phyloP scores from a whole-genome alignment of 2,329 filamentous ascomycete species.

The Fusarium penzigii region DNA sequence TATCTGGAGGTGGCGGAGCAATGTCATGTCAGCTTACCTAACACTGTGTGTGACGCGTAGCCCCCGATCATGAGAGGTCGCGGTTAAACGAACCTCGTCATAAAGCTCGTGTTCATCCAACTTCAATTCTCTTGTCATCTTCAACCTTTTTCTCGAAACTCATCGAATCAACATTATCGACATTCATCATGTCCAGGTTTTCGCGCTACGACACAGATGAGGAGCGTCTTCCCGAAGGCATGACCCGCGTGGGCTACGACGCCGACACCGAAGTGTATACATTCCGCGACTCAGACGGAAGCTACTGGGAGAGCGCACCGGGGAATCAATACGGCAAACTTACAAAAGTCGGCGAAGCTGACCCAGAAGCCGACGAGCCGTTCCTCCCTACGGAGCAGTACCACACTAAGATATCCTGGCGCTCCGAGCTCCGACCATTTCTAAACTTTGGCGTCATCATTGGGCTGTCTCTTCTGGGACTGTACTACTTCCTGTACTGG shows the following conservation, averaged over 20 bases:
- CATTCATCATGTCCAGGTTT: conserved; percentile 41
- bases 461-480: conserved; percentile 49
- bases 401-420: conserved; percentile 44
- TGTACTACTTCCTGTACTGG: conserved; percentile 50
- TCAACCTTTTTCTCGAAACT: background rate
- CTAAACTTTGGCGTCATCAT: conserved; percentile 60
- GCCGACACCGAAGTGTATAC: conserved; percentile 55
- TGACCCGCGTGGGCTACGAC: conserved; percentile 57
- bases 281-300: conserved; percentile 50
- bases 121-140: background rate
- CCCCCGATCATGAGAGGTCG: conserved; percentile 1
- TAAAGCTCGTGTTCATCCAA: background rate
- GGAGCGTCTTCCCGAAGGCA: conserved; percentile 55
- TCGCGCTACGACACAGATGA: conserved; percentile 49
- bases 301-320: conserved; percentile 50
- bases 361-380: conserved; percentile 30
- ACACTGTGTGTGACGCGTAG: conserved; percentile 6
- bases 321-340: conserved; percentile 52
- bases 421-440: conserved; percentile 54
- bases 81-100: background rate
- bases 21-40: conserved; percentile 7
- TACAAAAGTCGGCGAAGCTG: conserved; percentile 38
- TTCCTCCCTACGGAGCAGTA: conserved; percentile 30
- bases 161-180: background rate
- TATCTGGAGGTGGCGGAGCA: background rate